phyloP scores from a whole-genome alignment of 1,139 yeast species.

The Saccharomyces hybrid region DNA sequence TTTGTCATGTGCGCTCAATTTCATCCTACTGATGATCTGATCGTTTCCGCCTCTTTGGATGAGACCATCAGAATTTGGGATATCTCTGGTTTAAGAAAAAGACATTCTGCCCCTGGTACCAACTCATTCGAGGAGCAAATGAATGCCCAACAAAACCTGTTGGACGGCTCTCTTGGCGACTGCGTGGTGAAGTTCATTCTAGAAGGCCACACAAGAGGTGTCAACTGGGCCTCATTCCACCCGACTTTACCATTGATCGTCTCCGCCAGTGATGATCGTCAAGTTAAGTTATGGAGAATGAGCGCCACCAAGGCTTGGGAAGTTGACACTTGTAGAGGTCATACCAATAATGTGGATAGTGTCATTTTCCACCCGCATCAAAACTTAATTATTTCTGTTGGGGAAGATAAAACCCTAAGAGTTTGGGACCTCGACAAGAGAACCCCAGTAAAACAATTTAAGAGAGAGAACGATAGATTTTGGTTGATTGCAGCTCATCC shows the following conservation, averaged over 20 bases:
- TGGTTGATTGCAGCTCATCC: conserved; percentile 94
- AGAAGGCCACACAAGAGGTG: conserved; percentile 98
- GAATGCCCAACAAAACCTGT: conserved; percentile 58
- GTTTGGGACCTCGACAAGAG: conserved; percentile 96
- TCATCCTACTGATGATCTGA: conserved; percentile 91
- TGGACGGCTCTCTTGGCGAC: conserved; percentile 92
- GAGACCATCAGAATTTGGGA: conserved; percentile 99
- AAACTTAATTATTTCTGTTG: conserved; percentile 85
- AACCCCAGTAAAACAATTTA: conserved; percentile 87
- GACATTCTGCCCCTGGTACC: conserved; percentile 75
- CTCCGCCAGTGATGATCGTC: conserved; percentile 94
- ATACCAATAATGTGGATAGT: conserved; percentile 84
- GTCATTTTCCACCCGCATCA: conserved; percentile 91
- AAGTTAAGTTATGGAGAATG: conserved; percentile 96
- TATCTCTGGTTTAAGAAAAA: conserved; percentile 88
- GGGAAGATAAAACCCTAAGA: conserved; percentile 95
- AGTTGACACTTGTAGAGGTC: conserved; percentile 97
- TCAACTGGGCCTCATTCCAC: conserved; percentile 97
- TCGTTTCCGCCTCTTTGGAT: conserved; percentile 93
- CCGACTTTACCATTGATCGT: conserved; percentile 93
- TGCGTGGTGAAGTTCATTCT: conserved; percentile 92
- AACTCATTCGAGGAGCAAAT: conserved; percentile 63
- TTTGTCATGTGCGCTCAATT: conserved; percentile 98
- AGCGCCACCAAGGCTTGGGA: conserved; percentile 98
- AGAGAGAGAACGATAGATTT: conserved; percentile 90